These are phyloP conservation scores for Plantago coronopus DNA, from an alignment of 305 asterid species.

Conservation along the genomic window DNA sequence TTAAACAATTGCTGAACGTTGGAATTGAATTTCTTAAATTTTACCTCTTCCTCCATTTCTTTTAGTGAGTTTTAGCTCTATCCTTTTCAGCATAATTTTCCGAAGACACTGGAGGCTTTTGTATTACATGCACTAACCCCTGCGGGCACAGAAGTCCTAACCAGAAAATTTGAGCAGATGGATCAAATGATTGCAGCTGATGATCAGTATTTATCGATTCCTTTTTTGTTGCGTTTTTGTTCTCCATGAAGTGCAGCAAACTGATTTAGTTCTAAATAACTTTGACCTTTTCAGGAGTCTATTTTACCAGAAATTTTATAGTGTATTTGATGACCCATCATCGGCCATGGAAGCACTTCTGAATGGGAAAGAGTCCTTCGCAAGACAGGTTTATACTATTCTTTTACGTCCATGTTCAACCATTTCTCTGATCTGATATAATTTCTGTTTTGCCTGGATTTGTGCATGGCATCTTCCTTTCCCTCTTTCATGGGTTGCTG, in stretches of 20 bases:
- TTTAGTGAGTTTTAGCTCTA: conserved; percentile 20
- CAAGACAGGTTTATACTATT: conserved; percentile 40
- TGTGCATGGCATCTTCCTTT: too few species aligned
- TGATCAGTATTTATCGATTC: conserved; percentile 44
- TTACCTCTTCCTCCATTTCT: conserved; percentile 12
- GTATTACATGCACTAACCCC: conserved; percentile 80
- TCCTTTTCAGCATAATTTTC: conserved; percentile 71
- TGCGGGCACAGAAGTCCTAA: conserved; percentile 72
- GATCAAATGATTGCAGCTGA: conserved; percentile 61
- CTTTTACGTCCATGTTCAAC: conserved; percentile 11
- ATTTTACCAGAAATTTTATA: conserved; percentile 69
- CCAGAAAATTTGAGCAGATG: conserved; percentile 89
- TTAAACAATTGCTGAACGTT: conserved; percentile 19
- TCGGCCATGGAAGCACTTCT: conserved; percentile 77
- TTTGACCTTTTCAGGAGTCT: conserved; percentile 43
- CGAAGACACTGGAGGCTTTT: conserved; percentile 83
- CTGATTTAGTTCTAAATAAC: conserved; percentile 20
- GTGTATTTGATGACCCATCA: conserved; percentile 73
- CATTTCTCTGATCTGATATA: conserved; percentile 8
- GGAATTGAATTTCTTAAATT: conserved; percentile 4
- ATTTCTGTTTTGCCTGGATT: too few species aligned
- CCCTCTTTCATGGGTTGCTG: too few species aligned
- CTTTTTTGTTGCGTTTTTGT: conserved; percentile 14
- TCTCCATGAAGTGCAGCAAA: conserved; percentile 19
- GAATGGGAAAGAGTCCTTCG: conserved; percentile 77